phyloP scores from a whole-genome alignment of 1,284 basidiomycete genomes.

The Heterobasidion annosum region DNA sequence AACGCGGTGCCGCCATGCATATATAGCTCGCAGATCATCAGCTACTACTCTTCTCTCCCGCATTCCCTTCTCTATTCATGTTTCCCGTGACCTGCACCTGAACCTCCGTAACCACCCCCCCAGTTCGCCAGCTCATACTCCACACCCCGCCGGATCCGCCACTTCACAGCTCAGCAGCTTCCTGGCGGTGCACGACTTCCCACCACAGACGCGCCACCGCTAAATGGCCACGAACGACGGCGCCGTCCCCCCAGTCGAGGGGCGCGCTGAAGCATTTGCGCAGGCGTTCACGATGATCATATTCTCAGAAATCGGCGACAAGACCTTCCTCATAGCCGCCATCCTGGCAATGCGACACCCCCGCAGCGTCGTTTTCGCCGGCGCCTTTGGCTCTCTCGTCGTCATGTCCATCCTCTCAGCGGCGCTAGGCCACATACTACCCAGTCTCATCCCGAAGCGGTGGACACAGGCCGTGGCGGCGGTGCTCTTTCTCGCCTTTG shows the following conservation, averaged over 20 bases:
- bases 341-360: conserved; percentile 96
- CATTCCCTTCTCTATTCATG: no score
- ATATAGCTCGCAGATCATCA: no score
- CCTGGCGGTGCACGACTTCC: neutral
- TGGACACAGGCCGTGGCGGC: conserved; percentile 79
- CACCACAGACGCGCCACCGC: neutral
- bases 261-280: conserved; percentile 35
- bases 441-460: conserved; percentile 70
- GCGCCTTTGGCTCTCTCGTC: conserved; percentile 82
- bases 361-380: conserved; percentile 78
- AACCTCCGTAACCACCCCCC: no score
- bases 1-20: no score
- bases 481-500: conserved; percentile 80
- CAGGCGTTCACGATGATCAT: conserved; percentile 86
- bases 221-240: neutral
- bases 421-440: conserved; percentile 78
- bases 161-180: neutral
- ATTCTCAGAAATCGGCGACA: conserved; percentile 91
- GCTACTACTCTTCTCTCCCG: no score
- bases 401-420: conserved; percentile 93
- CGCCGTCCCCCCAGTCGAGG: neutral
- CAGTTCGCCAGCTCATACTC: no score
- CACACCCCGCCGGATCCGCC: no score
- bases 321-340: conserved; percentile 96
- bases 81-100: no score